These are phyloP conservation scores for Aspergillus nanangensis DNA, from an alignment of 495 filamentous ascomycete species.

Conservation along the genomic window DNA sequence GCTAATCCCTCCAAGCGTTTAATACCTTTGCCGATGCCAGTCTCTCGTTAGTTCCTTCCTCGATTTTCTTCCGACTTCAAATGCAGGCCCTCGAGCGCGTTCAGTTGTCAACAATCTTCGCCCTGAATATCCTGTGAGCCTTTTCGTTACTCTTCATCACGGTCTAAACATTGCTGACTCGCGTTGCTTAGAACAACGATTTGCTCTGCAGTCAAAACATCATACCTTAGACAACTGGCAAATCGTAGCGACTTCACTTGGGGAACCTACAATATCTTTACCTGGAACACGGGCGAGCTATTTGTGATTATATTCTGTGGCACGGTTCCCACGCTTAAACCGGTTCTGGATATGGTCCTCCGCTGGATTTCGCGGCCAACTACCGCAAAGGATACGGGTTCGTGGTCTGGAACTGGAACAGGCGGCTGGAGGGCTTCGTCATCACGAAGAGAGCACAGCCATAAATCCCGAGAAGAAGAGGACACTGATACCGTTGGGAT, in stretches of 20 bases:
- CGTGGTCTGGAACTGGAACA: neutral
- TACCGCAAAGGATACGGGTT: neutral
- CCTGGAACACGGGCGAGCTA: neutral
- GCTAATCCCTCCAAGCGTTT: too few species aligned
- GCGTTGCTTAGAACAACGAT: neutral
- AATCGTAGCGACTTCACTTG: neutral
- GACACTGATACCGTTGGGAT: neutral
- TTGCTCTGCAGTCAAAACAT: neutral
- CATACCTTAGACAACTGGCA: neutral
- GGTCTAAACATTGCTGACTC: too few species aligned
- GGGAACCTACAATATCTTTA: neutral
- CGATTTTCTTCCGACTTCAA: neutral
- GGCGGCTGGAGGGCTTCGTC: neutral
- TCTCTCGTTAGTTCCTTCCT: neutral
- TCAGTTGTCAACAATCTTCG: neutral
- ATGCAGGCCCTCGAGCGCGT: neutral
- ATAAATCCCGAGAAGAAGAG: neutral
- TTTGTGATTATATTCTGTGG: neutral
- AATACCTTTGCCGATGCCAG: neutral
- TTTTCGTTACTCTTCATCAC: neutral
- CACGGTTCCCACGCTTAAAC: neutral
- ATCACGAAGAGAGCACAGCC: neutral
- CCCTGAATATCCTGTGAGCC: neutral
- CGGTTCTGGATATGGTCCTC: neutral
- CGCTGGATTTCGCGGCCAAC: neutral